Evolutionary conservation across 257 asterid species (phyloP).

Genomic region (Lavandula angustifolia): DNA sequence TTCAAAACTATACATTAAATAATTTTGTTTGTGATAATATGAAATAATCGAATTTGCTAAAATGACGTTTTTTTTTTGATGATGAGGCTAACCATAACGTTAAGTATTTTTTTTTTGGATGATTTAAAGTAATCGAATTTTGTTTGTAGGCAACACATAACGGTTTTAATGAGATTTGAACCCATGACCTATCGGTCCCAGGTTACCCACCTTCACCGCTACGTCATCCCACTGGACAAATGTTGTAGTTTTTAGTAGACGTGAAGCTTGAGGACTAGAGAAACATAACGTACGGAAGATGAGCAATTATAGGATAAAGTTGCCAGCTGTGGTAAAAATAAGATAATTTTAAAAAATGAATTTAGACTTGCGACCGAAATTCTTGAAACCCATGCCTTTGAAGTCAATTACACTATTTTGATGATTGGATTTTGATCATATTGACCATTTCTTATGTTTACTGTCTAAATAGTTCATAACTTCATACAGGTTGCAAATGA

Average conservation of each 20-base stretch:
- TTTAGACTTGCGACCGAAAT: neutral
- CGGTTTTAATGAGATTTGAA: too few relatives aligned
- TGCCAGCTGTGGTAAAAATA: neutral
- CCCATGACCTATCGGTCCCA: too few relatives aligned
- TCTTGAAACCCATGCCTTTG: slow-evolving; percentile 20
- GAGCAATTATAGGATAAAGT: too few relatives aligned
- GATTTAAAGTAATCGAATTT: too few relatives aligned
- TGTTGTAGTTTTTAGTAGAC: neutral
- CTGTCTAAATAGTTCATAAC: too few relatives aligned
- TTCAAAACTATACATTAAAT: neutral
- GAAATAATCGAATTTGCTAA: neutral
- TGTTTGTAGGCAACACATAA: too few relatives aligned
- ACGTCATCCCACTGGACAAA: too few relatives aligned
- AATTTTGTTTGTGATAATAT: neutral
- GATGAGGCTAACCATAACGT: too few relatives aligned
- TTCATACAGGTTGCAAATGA: too few relatives aligned
- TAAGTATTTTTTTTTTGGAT: too few relatives aligned
- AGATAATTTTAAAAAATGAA: slow-evolving; percentile 4
- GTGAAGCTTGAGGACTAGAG: neutral
- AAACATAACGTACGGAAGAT: neutral
- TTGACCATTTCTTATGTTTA: neutral
- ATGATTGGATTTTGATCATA: slow-evolving; percentile 4
- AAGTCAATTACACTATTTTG: neutral
- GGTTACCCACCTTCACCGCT: too few relatives aligned
- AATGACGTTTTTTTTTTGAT: too few relatives aligned